A percentile compares a stretch with the other conserved stretches of the same genome.
Evolutionary conservation across 2,329 filamentous ascomycete genomes (phyloP).

Genomic region (Ilyonectria robusta): DNA sequence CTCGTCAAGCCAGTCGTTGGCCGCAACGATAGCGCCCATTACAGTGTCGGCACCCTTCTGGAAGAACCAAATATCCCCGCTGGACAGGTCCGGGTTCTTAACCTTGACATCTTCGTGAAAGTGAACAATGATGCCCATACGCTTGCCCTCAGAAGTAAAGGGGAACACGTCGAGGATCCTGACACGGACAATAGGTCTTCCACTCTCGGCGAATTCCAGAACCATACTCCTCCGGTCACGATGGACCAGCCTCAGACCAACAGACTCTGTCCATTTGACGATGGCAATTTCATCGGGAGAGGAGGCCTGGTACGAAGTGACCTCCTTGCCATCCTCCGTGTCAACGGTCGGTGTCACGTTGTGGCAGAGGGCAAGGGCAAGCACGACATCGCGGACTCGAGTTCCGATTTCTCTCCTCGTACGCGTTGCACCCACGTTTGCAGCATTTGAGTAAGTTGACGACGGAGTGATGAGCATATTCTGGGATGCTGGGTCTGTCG

Average conservation of each 20-base stretch:
- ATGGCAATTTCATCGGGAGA: slow-evolving; percentile 99
- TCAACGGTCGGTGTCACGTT: slow-evolving; percentile 92
- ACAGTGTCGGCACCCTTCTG: slow-evolving; percentile 99
- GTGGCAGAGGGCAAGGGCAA: slow-evolving; percentile 94
- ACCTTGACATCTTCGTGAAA: slow-evolving; percentile 75
- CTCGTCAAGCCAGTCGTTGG: slow-evolving; percentile 99
- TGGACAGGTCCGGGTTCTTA: slow-evolving; percentile 64
- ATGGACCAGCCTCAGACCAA: slow-evolving; percentile 86
- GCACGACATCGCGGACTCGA: slow-evolving; percentile 90
- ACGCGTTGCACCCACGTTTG: slow-evolving; percentile 77
- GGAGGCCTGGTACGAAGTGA: slow-evolving; percentile 94
- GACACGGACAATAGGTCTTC: slow-evolving; percentile 83
- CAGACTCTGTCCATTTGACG: slow-evolving; percentile 93
- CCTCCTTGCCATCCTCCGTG: slow-evolving; percentile 80
- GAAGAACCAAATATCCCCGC: slow-evolving; percentile 96
- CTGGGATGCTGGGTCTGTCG: slow-evolving; percentile 60
- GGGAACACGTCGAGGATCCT: slow-evolving; percentile 95
- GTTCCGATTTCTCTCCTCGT: slow-evolving; percentile 94
- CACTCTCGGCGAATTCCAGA: slow-evolving; percentile 82
- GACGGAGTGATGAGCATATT: slow-evolving; percentile 80
- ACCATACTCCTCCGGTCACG: slow-evolving; percentile 91
- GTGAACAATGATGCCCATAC: slow-evolving; percentile 97
- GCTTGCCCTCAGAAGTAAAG: slow-evolving; percentile 97
- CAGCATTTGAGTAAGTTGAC: slow-evolving; percentile 74
- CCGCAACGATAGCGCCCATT: slow-evolving; percentile 94